Conservation (phyloP, 345 rosid species). For the Garcia nutans region DNA sequence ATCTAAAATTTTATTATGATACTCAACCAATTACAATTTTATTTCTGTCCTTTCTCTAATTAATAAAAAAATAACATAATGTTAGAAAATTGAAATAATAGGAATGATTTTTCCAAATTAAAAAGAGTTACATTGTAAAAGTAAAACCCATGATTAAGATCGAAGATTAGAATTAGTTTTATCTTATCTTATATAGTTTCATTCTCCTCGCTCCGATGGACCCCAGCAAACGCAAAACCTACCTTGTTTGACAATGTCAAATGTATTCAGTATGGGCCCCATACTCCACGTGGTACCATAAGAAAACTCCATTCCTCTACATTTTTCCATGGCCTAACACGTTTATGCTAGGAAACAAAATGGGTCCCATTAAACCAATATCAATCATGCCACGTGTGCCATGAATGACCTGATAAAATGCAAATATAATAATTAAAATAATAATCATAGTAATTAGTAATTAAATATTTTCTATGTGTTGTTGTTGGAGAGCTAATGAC, state of each 20-base stretch:
- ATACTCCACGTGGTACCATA: conserved; percentile 11
- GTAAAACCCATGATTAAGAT: not conserved
- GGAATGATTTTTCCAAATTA: too few species aligned
- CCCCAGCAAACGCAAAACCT: not conserved
- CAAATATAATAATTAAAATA: not conserved
- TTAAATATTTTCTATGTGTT: too few species aligned
- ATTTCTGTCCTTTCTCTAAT: too few species aligned
- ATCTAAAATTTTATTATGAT: too few species aligned
- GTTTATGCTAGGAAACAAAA: conserved; percentile 1
- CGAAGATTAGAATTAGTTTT: not conserved
- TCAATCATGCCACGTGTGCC: conserved; percentile 21
- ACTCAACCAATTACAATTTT: too few species aligned
- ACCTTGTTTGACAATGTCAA: conserved; percentile 7
- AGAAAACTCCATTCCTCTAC: too few species aligned
- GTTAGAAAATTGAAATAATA: too few species aligned
- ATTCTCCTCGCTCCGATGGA: conserved; percentile 1
- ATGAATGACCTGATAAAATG: not conserved
- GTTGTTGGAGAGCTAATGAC: not conserved
- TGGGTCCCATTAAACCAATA: conserved; percentile 3
- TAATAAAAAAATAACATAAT: too few species aligned
- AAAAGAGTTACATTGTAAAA: too few species aligned
- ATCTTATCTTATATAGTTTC: not conserved
- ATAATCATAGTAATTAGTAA: not conserved
- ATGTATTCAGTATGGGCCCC: conserved; percentile 5
- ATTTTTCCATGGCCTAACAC: conserved; percentile 13